These are phyloP conservation scores for Euphorbia schlechtendalii DNA, from an alignment of 441 rosid genomes.

Conservation along the genomic window DNA sequence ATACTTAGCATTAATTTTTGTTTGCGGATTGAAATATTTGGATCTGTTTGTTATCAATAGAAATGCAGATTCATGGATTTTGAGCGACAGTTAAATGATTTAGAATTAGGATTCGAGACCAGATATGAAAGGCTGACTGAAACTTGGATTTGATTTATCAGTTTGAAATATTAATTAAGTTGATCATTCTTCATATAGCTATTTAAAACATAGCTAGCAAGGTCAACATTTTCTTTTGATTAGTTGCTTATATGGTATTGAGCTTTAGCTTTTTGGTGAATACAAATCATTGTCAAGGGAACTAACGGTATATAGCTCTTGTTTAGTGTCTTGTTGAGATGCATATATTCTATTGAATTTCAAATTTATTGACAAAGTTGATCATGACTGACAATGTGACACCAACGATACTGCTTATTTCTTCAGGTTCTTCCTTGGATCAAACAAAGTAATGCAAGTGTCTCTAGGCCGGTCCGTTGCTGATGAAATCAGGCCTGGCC, in stretches of 20 bases:
- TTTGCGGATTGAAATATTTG: not conserved
- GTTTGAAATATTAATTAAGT: too few relatives aligned
- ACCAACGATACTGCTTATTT: not conserved
- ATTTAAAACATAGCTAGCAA: too few relatives aligned
- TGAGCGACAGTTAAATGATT: too few relatives aligned
- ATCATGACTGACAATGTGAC: too few relatives aligned
- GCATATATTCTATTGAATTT: not conserved
- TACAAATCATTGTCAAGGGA: not conserved
- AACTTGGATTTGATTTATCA: too few relatives aligned
- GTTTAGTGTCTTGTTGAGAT: not conserved
- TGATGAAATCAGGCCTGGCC: conserved; percentile 70
- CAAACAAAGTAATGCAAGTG: conserved; percentile 97
- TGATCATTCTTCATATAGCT: too few relatives aligned
- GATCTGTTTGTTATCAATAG: not conserved
- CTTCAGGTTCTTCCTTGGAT: conserved; percentile 83
- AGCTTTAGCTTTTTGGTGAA: not conserved
- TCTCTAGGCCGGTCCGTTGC: conserved; percentile 46
- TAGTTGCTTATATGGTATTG: not conserved
- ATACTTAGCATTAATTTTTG: too few relatives aligned
- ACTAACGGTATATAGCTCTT: not conserved
- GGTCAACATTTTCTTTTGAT: not conserved
- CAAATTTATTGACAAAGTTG: not conserved
- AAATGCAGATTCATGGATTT: too few relatives aligned
- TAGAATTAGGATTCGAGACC: not conserved
- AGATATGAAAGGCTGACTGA: not conserved